These are phyloP conservation scores for Alnus glutinosa DNA, from an alignment of 306 rosid genomes.

Conservation along the genomic window DNA sequence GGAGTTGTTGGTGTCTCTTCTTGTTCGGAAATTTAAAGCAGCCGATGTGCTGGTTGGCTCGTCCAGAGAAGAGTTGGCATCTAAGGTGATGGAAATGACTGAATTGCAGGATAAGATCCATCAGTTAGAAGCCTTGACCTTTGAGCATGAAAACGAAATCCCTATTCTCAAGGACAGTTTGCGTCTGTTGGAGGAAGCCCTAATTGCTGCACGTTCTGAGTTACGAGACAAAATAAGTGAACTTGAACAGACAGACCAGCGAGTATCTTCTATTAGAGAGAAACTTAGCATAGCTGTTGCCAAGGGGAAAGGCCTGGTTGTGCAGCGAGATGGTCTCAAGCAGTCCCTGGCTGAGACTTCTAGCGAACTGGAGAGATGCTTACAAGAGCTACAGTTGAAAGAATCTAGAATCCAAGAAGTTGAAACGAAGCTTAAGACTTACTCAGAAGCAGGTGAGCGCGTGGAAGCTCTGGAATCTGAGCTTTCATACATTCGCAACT, in stretches of 20 bases:
- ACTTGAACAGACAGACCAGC: constrained; percentile 81
- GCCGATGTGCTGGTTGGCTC: constrained; percentile 55
- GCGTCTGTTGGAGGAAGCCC: constrained; percentile 65
- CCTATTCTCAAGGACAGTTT: constrained; percentile 75
- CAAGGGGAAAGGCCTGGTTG: constrained; percentile 93
- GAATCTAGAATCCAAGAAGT: constrained; percentile 70
- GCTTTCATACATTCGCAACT: constrained; percentile 96
- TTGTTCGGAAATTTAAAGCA: constrained; percentile 68
- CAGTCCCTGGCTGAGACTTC: constrained; percentile 80
- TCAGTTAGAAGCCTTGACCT: constrained; percentile 41
- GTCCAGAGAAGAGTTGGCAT: constrained; percentile 50
- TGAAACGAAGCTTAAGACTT: constrained; percentile 75
- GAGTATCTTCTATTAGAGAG: constrained; percentile 78
- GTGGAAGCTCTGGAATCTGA: constrained; percentile 96
- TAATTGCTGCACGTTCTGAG: constrained; percentile 51
- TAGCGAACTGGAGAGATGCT: constrained; percentile 77
- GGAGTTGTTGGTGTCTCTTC: constrained; percentile 55
- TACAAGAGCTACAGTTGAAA: constrained; percentile 75
- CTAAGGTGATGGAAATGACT: constrained; percentile 49
- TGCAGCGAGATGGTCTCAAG: constrained; percentile 88
- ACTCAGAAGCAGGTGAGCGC: constrained; percentile 93
- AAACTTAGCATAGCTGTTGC: constrained; percentile 95
- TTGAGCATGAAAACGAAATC: constrained; percentile 74
- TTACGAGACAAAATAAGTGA: constrained; percentile 62
- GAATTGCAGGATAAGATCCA: constrained; percentile 59